Evolutionary conservation across 2,329 filamentous ascomycete genomes (phyloP).

Genomic region (Neoscytalidium dimidiatum): DNA sequence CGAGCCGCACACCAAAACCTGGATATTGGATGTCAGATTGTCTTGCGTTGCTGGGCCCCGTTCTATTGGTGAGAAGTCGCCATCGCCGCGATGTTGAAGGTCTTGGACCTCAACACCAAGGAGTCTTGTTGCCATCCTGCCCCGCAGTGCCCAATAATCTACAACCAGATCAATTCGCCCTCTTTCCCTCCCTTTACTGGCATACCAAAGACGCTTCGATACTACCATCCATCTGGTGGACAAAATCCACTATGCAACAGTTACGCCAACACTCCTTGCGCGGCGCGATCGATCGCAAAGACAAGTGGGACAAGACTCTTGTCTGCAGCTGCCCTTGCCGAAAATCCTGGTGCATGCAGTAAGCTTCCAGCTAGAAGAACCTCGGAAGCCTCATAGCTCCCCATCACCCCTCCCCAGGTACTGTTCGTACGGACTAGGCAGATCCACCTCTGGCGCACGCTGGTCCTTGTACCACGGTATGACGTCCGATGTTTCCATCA

Average conservation of each 20-base stretch:
- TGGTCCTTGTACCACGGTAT: constrained; percentile 10
- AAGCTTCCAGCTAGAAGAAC: no score
- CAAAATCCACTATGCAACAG: no score
- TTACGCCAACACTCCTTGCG: no score
- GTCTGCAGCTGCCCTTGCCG: background rate
- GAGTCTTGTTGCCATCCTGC: background rate
- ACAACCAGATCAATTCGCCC: no score
- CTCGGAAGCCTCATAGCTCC: background rate
- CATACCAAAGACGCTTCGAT: no score
- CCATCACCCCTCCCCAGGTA: background rate
- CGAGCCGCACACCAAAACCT: background rate
- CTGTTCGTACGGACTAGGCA: constrained; percentile 5
- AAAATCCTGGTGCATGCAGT: no score
- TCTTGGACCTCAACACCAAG: background rate
- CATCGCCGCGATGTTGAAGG: background rate
- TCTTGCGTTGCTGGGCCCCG: background rate
- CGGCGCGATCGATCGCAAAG: background rate
- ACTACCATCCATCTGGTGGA: no score
- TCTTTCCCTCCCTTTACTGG: no score
- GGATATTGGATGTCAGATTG: background rate
- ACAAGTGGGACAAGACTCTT: background rate
- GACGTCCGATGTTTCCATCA: constrained; percentile 23
- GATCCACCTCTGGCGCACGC: background rate
- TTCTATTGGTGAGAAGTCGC: background rate
- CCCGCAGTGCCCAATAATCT: no score